These are phyloP conservation scores for Rhynchosporium secalis DNA, from an alignment of 2,329 filamentous ascomycete genomes.

Conservation along the genomic window DNA sequence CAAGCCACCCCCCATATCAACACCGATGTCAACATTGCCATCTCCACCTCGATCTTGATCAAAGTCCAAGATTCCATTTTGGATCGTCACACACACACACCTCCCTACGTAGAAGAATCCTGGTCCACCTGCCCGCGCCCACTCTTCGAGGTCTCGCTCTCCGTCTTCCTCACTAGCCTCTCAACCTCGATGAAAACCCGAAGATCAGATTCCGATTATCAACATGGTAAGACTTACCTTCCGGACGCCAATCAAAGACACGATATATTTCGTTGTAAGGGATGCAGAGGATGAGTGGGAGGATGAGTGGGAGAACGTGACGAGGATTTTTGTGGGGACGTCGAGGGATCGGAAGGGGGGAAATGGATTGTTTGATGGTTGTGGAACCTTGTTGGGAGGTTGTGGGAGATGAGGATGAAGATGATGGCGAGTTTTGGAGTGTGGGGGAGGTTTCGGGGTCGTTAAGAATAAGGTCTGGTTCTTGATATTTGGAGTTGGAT, in stretches of 20 bases:
- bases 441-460: no score
- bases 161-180: slow-evolving; percentile 20
- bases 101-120: not conserved
- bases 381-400: slow-evolving; percentile 26
- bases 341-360: slow-evolving; percentile 17
- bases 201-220: slow-evolving; percentile 5
- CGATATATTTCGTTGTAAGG: slow-evolving; percentile 18
- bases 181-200: slow-evolving; percentile 3
- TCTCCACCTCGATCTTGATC: not conserved
- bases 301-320: slow-evolving; percentile 20
- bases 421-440: not conserved
- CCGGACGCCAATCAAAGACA: slow-evolving; percentile 16
- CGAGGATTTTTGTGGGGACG: slow-evolving; percentile 21
- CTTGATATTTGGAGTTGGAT: no score
- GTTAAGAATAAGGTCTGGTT: no score
- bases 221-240: slow-evolving; percentile 26
- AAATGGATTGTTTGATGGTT: slow-evolving; percentile 21
- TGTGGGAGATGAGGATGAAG: not conserved
- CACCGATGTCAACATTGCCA: not conserved
- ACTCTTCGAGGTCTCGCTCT: slow-evolving; percentile 16
- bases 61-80: not conserved
- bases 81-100: not conserved
- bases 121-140: not conserved
- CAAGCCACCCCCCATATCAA: no score
- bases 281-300: slow-evolving; percentile 26